phyloP scores from a whole-genome alignment of 106 monocot genomes.

The Platanthera guangdongensis region DNA sequence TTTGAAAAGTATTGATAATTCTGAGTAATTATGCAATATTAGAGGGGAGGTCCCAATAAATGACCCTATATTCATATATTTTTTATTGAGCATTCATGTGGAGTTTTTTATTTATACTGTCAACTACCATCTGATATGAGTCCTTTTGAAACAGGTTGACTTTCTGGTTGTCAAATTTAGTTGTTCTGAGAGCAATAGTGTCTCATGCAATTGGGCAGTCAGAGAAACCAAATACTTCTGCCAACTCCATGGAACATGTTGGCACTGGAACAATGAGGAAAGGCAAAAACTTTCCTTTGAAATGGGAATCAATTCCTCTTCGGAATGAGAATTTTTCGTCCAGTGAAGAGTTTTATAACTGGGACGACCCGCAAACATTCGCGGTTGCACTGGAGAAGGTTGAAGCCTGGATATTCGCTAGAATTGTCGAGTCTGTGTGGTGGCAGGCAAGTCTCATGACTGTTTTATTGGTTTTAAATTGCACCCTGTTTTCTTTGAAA shows the following conservation, averaged over 20 bases:
- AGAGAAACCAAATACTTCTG: constrained; percentile 13
- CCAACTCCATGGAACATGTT: constrained; percentile 6
- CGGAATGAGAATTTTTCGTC: constrained; percentile 38
- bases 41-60: too few relatives aligned
- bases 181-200: constrained; percentile 59
- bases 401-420: constrained; percentile 86
- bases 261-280: constrained; percentile 7
- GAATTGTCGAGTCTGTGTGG: constrained; percentile 81
- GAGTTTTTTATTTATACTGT: background rate
- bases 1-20: too few relatives aligned
- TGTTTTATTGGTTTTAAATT: background rate
- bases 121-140: background rate
- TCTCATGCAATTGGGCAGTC: constrained; percentile 24
- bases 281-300: constrained; percentile 39
- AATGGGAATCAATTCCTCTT: constrained; percentile 46
- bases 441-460: constrained; percentile 61
- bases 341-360: constrained; percentile 36
- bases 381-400: constrained; percentile 53
- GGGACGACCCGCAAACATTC: constrained; percentile 55
- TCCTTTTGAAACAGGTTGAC: constrained; percentile 50
- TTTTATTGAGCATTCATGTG: too few relatives aligned
- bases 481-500: background rate
- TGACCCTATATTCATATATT: too few relatives aligned
- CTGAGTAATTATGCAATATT: too few relatives aligned
- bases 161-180: constrained; percentile 86